Conservation (phyloP, 345 rosid genomes). For the Pistacia vera region DNA sequence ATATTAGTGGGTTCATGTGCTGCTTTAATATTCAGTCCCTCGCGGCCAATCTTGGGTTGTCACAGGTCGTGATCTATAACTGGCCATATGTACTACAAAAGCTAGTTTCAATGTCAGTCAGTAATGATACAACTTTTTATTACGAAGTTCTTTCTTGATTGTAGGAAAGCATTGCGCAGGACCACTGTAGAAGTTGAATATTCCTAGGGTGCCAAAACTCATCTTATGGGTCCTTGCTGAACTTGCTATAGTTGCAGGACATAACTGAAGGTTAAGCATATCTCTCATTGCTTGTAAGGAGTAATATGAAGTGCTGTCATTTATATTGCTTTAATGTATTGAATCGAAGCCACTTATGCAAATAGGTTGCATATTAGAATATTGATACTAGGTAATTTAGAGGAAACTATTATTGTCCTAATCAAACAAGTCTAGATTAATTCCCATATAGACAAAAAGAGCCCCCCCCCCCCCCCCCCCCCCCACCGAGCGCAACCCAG, state of each 20-base stretch:
- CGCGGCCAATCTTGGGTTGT: slow-evolving; percentile 98
- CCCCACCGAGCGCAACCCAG: background rate
- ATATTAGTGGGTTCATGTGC: slow-evolving; percentile 92
- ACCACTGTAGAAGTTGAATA: slow-evolving; percentile 84
- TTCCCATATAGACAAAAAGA: background rate
- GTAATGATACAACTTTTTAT: background rate
- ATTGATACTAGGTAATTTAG: background rate
- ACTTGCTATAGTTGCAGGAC: slow-evolving; percentile 84
- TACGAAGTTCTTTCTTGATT: slow-evolving; percentile 2
- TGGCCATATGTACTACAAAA: background rate
- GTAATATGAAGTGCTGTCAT: slow-evolving; percentile 1
- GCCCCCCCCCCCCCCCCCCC: too few species aligned
- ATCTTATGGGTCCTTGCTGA: slow-evolving; percentile 89
- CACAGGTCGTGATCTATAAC: slow-evolving; percentile 50
- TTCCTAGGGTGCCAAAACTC: slow-evolving; percentile 73
- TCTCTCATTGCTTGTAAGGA: slow-evolving; percentile 18
- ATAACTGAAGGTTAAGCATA: slow-evolving; percentile 79
- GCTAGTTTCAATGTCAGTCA: background rate
- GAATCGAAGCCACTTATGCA: background rate
- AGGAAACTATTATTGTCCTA: background rate
- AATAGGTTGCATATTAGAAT: background rate
- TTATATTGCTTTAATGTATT: background rate
- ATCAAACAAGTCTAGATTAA: background rate
- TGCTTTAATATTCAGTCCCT: slow-evolving; percentile 85
- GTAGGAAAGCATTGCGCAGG: slow-evolving; percentile 93